Base-by-base conservation (phyloP, 176 grass and related monocot genomes). In the Triticum timopheevii region DNA sequence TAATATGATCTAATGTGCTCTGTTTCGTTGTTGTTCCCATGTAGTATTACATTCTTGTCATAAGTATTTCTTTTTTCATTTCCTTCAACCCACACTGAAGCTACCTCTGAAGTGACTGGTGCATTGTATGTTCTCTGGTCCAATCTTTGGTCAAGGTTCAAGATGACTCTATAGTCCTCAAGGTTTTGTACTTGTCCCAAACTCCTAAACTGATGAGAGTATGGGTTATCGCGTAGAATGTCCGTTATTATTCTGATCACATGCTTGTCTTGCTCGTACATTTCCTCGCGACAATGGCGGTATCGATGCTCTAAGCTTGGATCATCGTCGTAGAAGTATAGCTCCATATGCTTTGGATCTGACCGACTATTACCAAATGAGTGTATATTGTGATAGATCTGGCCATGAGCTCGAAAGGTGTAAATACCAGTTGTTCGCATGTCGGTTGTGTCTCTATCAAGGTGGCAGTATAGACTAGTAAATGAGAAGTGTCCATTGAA, bases 271-370 rank as follows among this genome's bases (percentile, higher is more conserved):
- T 33, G 19, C 20, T 12, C 9, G 7, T 69, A 69, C 31, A 69
- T 33, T 35, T 78, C 49, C 54, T 13, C 2, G 4, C 16, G 49
- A 4, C 76, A 78, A 13, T 6, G 28, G 3, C 31, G 8, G 11
- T 78, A 78, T 9, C 25, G 74, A 34, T 56, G 56, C 22, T 79
- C 56, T 11, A 80, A 38, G 25, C 3, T 23, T 0, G 24, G 44
- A 52, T 76, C 44, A 56, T 77, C 74, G 4, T 77, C 25, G 10
- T 77, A 56, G 27, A 77, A 77, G 30, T 78, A 78, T n/a, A 78
- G 52, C 8, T 78, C 76, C 1, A 78, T 4, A 13, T 78, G 74
- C 49, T 28, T 77, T n/a, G 58, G 27, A 27, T 15, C 4, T 76
- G 42, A 8, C 0, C 5, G 5, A 20, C 15, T 47, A 28, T 7